Percentiles rank a stretch among this genome's conserved stretches.
phyloP scores from a whole-genome alignment of 257 asterid species.

The Nemophila menziesii region DNA sequence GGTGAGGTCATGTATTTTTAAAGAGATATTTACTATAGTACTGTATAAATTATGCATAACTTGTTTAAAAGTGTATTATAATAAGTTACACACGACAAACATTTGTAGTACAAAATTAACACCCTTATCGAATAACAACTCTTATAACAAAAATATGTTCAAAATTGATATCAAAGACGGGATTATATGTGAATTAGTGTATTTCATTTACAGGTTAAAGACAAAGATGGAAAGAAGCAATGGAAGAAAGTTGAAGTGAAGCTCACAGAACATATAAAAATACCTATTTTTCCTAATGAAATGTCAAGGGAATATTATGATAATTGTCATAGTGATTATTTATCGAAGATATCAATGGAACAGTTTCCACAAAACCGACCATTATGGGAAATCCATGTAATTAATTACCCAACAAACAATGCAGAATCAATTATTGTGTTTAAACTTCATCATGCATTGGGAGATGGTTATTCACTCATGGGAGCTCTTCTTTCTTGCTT shows the following conservation, averaged over 20 bases:
- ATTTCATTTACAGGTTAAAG: constrained; percentile 27
- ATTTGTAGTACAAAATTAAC: no score
- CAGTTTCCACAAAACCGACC: constrained; percentile 31
- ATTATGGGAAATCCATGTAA: constrained; percentile 62
- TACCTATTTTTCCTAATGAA: constrained; percentile 25
- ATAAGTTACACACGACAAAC: no score
- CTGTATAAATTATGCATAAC: no score
- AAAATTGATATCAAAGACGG: no score
- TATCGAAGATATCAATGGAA: constrained; percentile 36
- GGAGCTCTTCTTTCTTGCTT: constrained; percentile 73
- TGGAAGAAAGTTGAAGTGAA: constrained; percentile 56
- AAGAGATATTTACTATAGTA: no score
- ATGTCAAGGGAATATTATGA: constrained; percentile 33
- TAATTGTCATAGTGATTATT: constrained; percentile 25
- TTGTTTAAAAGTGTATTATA: no score
- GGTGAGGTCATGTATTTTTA: no score
- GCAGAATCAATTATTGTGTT: constrained; percentile 35
- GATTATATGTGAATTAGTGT: no score
- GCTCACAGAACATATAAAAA: constrained; percentile 27
- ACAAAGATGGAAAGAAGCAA: constrained; percentile 30
- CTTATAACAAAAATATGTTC: no score
- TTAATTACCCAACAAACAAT: constrained; percentile 40
- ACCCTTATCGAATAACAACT: no score
- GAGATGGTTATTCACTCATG: constrained; percentile 67
- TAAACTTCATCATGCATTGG: constrained; percentile 65